Evolutionary conservation across 1,139 yeast species (phyloP), one percentile per base, ranked within the genome.

Genomic region (Blastobotrys elegans): DNA sequence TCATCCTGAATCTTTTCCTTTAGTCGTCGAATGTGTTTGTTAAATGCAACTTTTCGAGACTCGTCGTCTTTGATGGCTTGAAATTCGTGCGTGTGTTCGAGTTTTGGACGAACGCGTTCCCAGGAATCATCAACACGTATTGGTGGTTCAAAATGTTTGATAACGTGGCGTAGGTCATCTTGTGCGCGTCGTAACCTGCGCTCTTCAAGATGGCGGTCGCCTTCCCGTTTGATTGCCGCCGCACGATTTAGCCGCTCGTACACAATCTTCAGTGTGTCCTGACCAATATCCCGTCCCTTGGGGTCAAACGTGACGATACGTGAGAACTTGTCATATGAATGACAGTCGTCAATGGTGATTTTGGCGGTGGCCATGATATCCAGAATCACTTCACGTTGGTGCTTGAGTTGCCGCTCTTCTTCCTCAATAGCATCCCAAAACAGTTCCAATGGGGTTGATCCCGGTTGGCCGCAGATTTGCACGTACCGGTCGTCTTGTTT

Each of bases 391-490:
- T 83, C 88, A 48, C 77, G 76, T 58, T 81, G 79, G 20, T 80
- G 77, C 53, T 75, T 76, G 40, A 84, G 60, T 2, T 72, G 61
- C 50, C 81, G 77, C 30, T 74, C 73, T 57, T 80, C 79, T 47
- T 78, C 83, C 56, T 84, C 90, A 2, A 84, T 74, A 0, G 76
- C 62, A 62, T 90, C 96, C 79, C 88, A 77, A 58, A 85, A 87
- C 39, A 87, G 66, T 52, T 89, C 96, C 32, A 84, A 61, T 0
- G 96, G 85, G 1, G 81, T 74, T 0, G 97, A 88, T 0, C 97
- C 97, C 38, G 79, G 73, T 50, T 90, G 74, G 0, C 95, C 96
- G 51, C 89, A 74, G 37, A 88, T 57, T 20, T 75, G 79, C 14
- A 76, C 62, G 59, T 84, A 88, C 16, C 80, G 69, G 46, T 71